A percentile compares a stretch with the other conserved stretches of the same genome.
These are phyloP conservation scores for Eragrostis curvula DNA, from an alignment of 176 grass and related monocot species.

Conservation along the genomic window DNA sequence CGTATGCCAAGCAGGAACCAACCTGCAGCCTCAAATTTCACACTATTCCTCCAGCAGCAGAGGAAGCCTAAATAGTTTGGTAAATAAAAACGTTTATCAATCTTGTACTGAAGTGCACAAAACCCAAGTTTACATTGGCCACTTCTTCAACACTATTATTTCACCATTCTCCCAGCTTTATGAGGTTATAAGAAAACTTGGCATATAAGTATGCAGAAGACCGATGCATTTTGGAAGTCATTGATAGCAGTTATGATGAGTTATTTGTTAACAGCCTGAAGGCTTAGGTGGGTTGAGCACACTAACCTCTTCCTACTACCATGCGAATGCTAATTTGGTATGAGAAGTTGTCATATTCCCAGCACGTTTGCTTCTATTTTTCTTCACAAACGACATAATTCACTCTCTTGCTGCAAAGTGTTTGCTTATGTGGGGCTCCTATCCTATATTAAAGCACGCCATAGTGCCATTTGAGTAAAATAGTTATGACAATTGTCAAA, in stretches of 20 bases:
- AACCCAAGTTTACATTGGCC: not conserved
- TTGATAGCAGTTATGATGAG: not conserved
- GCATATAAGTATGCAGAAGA: not conserved
- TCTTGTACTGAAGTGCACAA: not conserved
- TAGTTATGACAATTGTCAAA: not conserved
- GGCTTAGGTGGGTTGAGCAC: not conserved
- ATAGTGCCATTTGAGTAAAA: not conserved
- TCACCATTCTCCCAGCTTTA: conserved; percentile 3
- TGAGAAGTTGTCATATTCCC: not conserved
- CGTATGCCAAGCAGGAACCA: conserved; percentile 17
- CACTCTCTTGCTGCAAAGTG: not conserved
- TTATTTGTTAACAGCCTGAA: conserved; percentile 19
- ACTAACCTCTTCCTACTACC: conserved; percentile 4
- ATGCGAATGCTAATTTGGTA: not conserved
- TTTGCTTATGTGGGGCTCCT: not conserved
- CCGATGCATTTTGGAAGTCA: not conserved
- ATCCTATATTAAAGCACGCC: conserved; percentile 6
- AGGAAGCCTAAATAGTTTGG: not conserved
- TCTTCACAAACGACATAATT: not conserved
- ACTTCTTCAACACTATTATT: not conserved
- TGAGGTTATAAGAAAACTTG: conserved; percentile 13
- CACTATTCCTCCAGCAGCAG: not conserved
- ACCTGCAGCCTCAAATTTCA: conserved; percentile 3
- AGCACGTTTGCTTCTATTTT: not conserved
- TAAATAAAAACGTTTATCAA: not conserved